These are phyloP conservation scores for Zasmidium angulare DNA, from an alignment of 2,329 filamentous ascomycete genomes.

Conservation along the genomic window DNA sequence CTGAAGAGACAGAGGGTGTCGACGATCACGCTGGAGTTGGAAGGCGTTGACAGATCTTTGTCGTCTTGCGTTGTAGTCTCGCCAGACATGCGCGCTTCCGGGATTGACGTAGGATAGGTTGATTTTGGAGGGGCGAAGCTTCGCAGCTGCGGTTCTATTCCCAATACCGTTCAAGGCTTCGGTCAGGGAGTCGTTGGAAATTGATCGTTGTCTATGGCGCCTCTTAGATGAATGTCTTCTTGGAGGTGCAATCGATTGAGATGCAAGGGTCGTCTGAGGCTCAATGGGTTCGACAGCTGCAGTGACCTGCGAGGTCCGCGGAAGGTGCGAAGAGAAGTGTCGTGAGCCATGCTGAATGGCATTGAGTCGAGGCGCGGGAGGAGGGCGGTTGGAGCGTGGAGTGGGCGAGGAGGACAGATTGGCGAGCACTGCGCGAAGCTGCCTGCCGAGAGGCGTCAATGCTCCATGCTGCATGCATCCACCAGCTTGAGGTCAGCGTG, in stretches of 20 bases:
- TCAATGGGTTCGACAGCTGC: background rate
- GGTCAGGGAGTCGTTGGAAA: constrained; percentile 8
- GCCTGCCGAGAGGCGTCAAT: constrained; percentile 35
- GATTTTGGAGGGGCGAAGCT: background rate
- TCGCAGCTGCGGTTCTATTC: background rate
- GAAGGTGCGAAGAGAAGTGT: background rate
- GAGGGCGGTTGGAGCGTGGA: background rate
- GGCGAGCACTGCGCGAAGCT: constrained; percentile 30
- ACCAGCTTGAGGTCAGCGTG: background rate
- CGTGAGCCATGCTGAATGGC: background rate
- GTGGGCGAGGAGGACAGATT: constrained; percentile 9
- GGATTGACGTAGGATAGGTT: constrained; percentile 15
- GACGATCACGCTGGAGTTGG: background rate
- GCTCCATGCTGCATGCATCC: constrained; percentile 37
- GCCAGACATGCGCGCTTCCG: background rate
- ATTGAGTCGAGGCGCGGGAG: background rate
- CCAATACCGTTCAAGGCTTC: constrained; percentile 10
- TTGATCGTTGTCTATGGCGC: background rate
- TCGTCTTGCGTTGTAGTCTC: background rate
- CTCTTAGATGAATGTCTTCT: background rate
- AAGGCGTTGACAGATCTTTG: background rate
- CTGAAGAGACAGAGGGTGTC: constrained; percentile 9
- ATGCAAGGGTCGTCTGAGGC: background rate
- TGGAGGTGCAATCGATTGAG: background rate
- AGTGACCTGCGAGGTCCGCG: background rate